Evolutionary conservation across 352 stramenopile species (phyloP).

Genomic region (Phytophthora idaei): DNA sequence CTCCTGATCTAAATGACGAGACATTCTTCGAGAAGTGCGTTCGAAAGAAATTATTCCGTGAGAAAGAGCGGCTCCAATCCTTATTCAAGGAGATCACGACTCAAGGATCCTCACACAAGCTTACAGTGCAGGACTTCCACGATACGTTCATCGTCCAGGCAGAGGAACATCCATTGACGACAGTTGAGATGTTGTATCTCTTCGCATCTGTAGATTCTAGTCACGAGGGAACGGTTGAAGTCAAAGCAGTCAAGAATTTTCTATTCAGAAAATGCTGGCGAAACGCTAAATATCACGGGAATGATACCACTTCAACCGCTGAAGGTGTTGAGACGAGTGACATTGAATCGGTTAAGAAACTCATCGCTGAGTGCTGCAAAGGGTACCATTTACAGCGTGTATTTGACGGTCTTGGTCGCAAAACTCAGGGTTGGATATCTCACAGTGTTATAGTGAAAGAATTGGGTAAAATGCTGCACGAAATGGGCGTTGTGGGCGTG

Average conservation of each 20-base stretch:
- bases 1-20: constrained; percentile 36
- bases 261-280: constrained; percentile 36
- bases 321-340: neutral
- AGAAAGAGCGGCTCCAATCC: constrained; percentile 13
- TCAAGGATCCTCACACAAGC: constrained; percentile 14
- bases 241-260: constrained; percentile 36
- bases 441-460: constrained; percentile 11
- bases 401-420: constrained; percentile 12
- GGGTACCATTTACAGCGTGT: constrained; percentile 39
- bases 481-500: constrained; percentile 11
- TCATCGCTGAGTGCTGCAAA: constrained; percentile 22
- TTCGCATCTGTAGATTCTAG: constrained; percentile 33
- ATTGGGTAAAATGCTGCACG: constrained; percentile 32
- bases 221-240: constrained; percentile 27
- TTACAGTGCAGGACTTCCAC: constrained; percentile 25
- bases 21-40: constrained; percentile 24
- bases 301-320: neutral
- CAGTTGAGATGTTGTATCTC: constrained; percentile 47
- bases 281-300: neutral
- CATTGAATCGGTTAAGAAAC: constrained; percentile 11
- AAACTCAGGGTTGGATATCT: constrained; percentile 20
- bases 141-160: constrained; percentile 13
- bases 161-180: constrained; percentile 16
- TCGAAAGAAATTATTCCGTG: constrained; percentile 24
- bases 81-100: constrained; percentile 26